Percentiles rank a stretch among this genome's conserved stretches.
phyloP scores from a whole-genome alignment of 257 asterid species.

The Anisodus tanguticus region DNA sequence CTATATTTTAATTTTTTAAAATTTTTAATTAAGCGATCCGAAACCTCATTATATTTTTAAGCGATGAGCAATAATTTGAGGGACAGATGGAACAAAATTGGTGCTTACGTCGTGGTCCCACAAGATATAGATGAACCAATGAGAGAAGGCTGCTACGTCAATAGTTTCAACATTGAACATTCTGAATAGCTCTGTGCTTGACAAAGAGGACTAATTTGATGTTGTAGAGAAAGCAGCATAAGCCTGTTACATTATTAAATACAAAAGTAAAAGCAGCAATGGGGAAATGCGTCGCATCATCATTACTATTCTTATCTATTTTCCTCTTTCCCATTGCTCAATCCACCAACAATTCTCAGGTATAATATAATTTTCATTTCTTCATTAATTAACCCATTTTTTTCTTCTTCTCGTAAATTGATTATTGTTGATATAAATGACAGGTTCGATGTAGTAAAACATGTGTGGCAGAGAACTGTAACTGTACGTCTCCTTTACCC shows the following conservation, averaged over 20 bases:
- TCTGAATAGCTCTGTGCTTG: neutral
- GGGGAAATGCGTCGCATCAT: neutral
- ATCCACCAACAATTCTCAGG: conserved; percentile 14
- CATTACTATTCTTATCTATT: neutral
- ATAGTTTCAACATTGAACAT: no score
- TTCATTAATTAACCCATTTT: neutral
- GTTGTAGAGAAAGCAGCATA: no score
- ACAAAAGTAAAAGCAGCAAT: no score
- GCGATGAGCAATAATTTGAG: no score
- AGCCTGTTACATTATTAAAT: no score
- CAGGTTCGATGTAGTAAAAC: conserved; percentile 46
- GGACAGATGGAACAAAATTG: neutral
- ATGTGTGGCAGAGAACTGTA: conserved; percentile 77
- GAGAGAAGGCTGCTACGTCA: neutral
- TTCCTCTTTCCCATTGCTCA: neutral
- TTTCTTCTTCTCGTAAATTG: no score
- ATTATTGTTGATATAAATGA: neutral
- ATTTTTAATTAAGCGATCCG: no score
- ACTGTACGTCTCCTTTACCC: conserved; percentile 28
- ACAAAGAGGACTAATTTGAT: no score
- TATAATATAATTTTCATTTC: neutral
- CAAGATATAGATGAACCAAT: neutral
- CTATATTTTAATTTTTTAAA: no score
- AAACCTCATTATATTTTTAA: no score
- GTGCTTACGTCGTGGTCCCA: neutral